Conservation (phyloP, 495 filamentous ascomycete species). For the Achaetomiella virescens region DNA sequence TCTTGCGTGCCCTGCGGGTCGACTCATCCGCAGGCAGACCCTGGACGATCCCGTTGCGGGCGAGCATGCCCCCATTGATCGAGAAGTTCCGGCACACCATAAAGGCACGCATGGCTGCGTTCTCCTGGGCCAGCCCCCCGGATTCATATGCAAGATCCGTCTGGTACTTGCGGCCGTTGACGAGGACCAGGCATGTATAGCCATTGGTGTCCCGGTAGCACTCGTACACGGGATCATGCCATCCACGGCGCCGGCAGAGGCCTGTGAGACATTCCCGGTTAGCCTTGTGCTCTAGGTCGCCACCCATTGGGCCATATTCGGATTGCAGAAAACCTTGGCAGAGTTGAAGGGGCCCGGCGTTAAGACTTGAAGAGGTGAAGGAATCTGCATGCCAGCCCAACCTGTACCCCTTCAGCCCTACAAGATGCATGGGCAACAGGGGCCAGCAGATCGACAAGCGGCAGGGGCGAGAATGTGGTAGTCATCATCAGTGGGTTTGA, state of each 20-base stretch:
- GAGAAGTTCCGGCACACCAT: constrained; percentile 98
- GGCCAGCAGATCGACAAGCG: constrained; percentile 14
- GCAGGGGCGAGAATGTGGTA: constrained; percentile 16
- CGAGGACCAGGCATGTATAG: constrained; percentile 84
- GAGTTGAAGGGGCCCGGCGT: constrained; percentile 21
- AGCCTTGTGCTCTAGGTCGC: constrained; percentile 34
- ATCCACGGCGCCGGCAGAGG: constrained; percentile 91
- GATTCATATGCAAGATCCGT: constrained; percentile 79
- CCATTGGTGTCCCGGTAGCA: constrained; percentile 64
- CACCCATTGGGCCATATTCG: constrained; percentile 21
- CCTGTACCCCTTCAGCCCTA: constrained; percentile 35
- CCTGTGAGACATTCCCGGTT: constrained; percentile 54
- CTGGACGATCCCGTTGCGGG: constrained; percentile 76
- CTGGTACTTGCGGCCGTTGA: constrained; percentile 95
- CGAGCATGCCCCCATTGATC: constrained; percentile 91
- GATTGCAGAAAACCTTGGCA: not conserved
- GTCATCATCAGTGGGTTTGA: constrained; percentile 14
- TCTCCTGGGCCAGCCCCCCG: constrained; percentile 80
- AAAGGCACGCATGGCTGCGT: constrained; percentile 93
- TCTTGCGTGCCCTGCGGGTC: constrained; percentile 38
- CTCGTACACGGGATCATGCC: constrained; percentile 90
- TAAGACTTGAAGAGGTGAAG: constrained; percentile 30
- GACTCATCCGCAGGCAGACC: constrained; percentile 65
- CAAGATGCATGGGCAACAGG: constrained; percentile 10
- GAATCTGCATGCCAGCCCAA: constrained; percentile 45